Evolutionary conservation across 83 land plant species (phyloP), one percentile per base, ranked within the genome.

Genomic region (Thuja plicata): DNA sequence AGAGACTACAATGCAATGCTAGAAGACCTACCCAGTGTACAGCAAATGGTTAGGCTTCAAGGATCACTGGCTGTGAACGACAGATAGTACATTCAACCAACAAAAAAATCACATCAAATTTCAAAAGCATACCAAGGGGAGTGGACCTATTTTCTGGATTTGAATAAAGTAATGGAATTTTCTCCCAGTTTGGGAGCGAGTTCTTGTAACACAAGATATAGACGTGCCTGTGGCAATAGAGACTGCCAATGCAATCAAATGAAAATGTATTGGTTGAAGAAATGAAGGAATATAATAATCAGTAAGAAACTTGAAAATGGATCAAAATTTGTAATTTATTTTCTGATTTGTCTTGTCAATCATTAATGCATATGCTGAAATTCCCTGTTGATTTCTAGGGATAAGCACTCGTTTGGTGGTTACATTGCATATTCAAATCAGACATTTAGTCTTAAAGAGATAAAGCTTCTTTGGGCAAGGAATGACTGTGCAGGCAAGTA

Each of bases 401-500:
- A 86, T 17, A 88, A 94, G 71, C 92, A 86, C 85, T 97, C 97
- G 60, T 97, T 97, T 91, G 98, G 95, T 9, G 95, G 96, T 27
- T 97, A 96, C 85, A 91, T 97, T 50, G 88, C 92, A 11, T 97
- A 94, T 81, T 92, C 99, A 19, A 90, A 94, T 77, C 88, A 92
- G 62, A 87, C 97, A 41, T 96, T 97, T 88, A 96, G 92, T 71
- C 82, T 97, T 89, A 89, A 87, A 89, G 98, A 97, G 90, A 94
- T 95, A 48, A 96, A 96, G 88, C 97, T 92, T 91, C 89, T 96
- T 8, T 97, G 99, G 99, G 93, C 92, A 54, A 86, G 87, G 50
- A 94, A 96, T 86, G 88, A 90, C 16, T 97, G 99, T 90, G 89
- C 87, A 8, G 89, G 87, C 35, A 93, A 90, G 84, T 91, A 93